Evolutionary conservation across 1,284 basidiomycete species (phyloP), one percentile per base, ranked within the genome.

Genomic region (Irpex sp.): DNA sequence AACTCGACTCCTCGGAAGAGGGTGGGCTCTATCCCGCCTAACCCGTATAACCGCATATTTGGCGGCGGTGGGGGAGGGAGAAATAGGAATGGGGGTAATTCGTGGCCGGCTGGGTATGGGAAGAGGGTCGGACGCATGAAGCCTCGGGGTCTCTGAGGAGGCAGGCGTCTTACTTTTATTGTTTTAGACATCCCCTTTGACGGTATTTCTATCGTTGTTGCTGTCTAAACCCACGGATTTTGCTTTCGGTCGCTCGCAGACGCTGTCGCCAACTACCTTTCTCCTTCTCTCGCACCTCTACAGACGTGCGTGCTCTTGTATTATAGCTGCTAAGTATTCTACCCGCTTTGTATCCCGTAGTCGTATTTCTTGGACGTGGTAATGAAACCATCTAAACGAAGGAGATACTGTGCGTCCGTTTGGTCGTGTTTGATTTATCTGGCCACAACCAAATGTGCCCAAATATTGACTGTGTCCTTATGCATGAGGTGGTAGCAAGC

Each of bases 11-110:
- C 60, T 11, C 26, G 15, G n/a, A 7, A 5, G 40, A 54, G 49
- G 49, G 59, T 34, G 34, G 19, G n/a, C 38, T 26, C 26, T 9
- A 13, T 37, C 36, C 7, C 60, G 13, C 15, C 17, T 2, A 61
- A 61, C 44, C 60, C 60, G 13, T 61, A 21, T 21, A 57, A 48
- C 31, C 60, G 60, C n/a, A 34, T 61, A 9, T 40, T 55, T 17
- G 15, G 38, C 15, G 38, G 38, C 21, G 21, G 21, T 26, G 21
- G 21, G 21, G 21, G 34, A 52, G 6, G 17, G 51, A 21, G 19
- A 61, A 13, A 56, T 56, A 34, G 26, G 38, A 36, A 31, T 15
- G 13, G 36, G 17, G 21, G 15, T 15, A n/a, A 40, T 15, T 40
- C 15, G 21, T 26, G 21, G 38, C 36, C 21, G 59, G 13, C n/a